phyloP scores from a whole-genome alignment of 2,329 filamentous ascomycete genomes.

The Parafenestella ontariensis region DNA sequence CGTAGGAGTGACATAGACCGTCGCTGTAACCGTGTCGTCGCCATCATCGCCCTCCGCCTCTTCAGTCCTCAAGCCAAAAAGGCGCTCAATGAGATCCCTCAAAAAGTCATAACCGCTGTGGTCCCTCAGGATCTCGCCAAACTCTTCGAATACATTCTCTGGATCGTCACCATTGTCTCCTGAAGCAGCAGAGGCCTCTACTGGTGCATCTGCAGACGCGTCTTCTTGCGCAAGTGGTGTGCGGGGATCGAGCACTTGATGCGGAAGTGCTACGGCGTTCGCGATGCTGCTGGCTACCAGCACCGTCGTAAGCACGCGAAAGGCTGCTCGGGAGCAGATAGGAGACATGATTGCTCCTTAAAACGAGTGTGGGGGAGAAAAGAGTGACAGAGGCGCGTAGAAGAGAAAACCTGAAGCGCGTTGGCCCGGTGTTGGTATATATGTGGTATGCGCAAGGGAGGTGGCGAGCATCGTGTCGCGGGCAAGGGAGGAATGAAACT shows the following conservation, averaged over 20 bases:
- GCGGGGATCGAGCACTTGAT: conserved; percentile 10
- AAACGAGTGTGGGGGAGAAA: conserved; percentile 6
- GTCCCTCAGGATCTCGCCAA: conserved; percentile 7
- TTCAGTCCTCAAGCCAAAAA: conserved; percentile 10
- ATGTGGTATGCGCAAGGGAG: conserved; percentile 17
- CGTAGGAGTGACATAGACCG: conserved; percentile 5
- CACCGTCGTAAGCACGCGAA: conserved; percentile 9
- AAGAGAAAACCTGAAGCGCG: not conserved
- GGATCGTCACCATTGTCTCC: not conserved
- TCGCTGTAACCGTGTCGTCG: not conserved
- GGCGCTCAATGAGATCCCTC: conserved; percentile 17
- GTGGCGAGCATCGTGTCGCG: conserved; percentile 8
- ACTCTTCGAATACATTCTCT: conserved; percentile 8
- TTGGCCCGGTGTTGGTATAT: conserved; percentile 14
- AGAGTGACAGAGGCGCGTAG: conserved; percentile 9
- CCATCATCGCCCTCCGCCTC: not conserved
- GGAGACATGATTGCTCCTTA: conserved; percentile 11
- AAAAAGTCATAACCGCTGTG: conserved; percentile 22
- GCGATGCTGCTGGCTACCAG: conserved; percentile 12
- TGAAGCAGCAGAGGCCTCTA: not conserved
- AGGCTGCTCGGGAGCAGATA: conserved; percentile 10
- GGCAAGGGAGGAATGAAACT: conserved; percentile 19
- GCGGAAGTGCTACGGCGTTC: conserved; percentile 13
- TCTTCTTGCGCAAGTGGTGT: not conserved
- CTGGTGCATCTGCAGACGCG: not conserved